Percentiles rank a stretch among this genome's conserved stretches.
These are phyloP conservation scores for Suhomyces taliae DNA, from an alignment of 1,139 yeast genomes.

Conservation along the genomic window DNA sequence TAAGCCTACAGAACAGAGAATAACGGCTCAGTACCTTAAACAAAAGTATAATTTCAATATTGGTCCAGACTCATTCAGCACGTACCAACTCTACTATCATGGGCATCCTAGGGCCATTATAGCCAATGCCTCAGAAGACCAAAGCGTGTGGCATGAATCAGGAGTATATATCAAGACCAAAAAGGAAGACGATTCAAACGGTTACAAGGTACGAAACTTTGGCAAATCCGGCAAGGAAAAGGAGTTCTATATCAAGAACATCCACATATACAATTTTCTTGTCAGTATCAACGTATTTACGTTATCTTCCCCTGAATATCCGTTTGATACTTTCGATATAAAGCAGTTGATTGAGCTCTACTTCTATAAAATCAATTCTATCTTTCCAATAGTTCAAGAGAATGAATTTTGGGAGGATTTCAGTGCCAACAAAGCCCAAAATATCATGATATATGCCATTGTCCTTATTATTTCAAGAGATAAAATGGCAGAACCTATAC, in stretches of 20 bases:
- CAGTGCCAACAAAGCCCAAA: conserved; percentile 21
- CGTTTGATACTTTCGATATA: conserved; percentile 23
- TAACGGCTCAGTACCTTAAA: conserved; percentile 27
- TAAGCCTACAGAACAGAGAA: background rate
- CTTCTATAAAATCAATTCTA: conserved; percentile 33
- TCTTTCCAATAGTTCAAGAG: conserved; percentile 35
- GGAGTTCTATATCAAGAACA: conserved; percentile 18
- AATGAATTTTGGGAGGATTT: conserved; percentile 31
- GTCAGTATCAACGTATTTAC: conserved; percentile 35
- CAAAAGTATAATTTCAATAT: conserved; percentile 27
- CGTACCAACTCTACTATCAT: conserved; percentile 26
- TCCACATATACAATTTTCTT: conserved; percentile 22
- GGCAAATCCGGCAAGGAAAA: conserved; percentile 15
- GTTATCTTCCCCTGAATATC: conserved; percentile 25
- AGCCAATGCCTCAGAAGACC: conserved; percentile 21
- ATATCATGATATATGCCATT: conserved; percentile 29
- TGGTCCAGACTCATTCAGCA: conserved; percentile 19
- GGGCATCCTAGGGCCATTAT: conserved; percentile 32
- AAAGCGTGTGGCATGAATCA: conserved; percentile 28
- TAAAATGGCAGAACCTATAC: conserved; percentile 27
- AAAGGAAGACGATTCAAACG: conserved; percentile 9
- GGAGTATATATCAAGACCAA: conserved; percentile 26
- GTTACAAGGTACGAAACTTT: conserved; percentile 15
- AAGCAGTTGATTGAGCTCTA: conserved; percentile 28
- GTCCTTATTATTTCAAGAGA: conserved; percentile 31